Percentiles rank a stretch among this genome's conserved stretches.
Conservation (phyloP, 345 rosid species). For the Linum trigynum region DNA sequence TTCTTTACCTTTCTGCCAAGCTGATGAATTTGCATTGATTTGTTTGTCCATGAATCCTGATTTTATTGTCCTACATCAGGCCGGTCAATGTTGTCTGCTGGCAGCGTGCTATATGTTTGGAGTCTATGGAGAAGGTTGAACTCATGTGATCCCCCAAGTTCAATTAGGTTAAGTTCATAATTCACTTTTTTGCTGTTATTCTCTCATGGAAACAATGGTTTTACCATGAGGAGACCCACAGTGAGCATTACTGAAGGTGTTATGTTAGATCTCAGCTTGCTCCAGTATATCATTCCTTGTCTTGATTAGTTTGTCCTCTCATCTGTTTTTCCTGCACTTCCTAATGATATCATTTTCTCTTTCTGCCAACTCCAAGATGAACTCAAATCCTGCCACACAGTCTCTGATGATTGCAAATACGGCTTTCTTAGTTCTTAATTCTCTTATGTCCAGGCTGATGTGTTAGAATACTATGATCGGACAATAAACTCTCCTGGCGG, state of each 20-base stretch:
- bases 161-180: conserved; percentile 12
- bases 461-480: conserved; percentile 85
- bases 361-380: no score
- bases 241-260: not conserved
- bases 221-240: conserved; percentile 1
- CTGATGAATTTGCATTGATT: no score
- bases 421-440: conserved; percentile 13
- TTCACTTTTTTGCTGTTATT: not conserved
- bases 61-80: conserved; percentile 32
- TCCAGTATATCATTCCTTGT: no score
- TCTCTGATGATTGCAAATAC: not conserved
- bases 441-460: conserved; percentile 69
- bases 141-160: conserved; percentile 11
- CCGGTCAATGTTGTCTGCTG: conserved; percentile 85
- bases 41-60: conserved; percentile 18
- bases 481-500: conserved; percentile 74
- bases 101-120: conserved; percentile 89
- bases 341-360: no score
- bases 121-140: conserved; percentile 91
- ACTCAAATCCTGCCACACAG: not conserved
- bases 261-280: not conserved
- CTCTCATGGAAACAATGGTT: not conserved
- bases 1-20: no score
- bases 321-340: not conserved
- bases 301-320: not conserved